Percentiles rank a stretch among this genome's conserved stretches.
Evolutionary conservation across 2,329 filamentous ascomycete genomes (phyloP).

Genomic region (Gnomoniopsis smithogilvyi): DNA sequence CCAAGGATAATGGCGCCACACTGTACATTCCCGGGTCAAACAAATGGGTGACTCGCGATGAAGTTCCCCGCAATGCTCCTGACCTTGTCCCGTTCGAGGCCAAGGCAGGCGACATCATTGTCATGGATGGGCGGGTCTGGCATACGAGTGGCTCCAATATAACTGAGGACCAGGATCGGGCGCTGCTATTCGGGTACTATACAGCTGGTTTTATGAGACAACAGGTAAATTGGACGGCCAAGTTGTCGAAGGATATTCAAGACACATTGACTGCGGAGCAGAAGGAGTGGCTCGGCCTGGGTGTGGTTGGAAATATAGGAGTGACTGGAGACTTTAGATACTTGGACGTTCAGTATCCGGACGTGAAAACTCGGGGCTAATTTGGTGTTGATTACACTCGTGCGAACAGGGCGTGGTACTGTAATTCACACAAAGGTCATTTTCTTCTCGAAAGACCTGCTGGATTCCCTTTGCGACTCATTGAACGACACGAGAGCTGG

Average conservation of each 20-base stretch:
- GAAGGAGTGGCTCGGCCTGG: constrained; percentile 27
- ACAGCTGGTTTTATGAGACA: constrained; percentile 27
- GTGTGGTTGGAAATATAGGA: constrained; percentile 18
- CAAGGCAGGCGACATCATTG: constrained; percentile 29
- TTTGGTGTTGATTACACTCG: background rate
- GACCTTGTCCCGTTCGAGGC: constrained; percentile 29
- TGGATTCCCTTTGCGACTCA: too few relatives aligned
- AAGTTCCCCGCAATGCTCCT: constrained; percentile 23
- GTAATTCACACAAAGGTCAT: too few relatives aligned
- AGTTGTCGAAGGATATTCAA: constrained; percentile 26
- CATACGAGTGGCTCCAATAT: constrained; percentile 31
- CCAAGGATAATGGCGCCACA: constrained; percentile 27
- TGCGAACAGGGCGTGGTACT: background rate
- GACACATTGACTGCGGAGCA: constrained; percentile 22
- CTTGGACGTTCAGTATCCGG: constrained; percentile 16
- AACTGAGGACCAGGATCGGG: constrained; percentile 28
- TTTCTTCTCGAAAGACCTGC: too few relatives aligned
- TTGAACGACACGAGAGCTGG: too few relatives aligned
- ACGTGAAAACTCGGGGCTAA: background rate
- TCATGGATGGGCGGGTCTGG: constrained; percentile 32
- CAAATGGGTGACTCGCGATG: constrained; percentile 11
- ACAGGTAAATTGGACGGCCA: constrained; percentile 31
- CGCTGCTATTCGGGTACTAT: constrained; percentile 31
- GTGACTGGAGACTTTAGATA: constrained; percentile 17
- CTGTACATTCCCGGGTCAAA: constrained; percentile 21